Base-by-base conservation (phyloP, 1,284 basidiomycete species). In the Laetiporus sulphureus region DNA sequence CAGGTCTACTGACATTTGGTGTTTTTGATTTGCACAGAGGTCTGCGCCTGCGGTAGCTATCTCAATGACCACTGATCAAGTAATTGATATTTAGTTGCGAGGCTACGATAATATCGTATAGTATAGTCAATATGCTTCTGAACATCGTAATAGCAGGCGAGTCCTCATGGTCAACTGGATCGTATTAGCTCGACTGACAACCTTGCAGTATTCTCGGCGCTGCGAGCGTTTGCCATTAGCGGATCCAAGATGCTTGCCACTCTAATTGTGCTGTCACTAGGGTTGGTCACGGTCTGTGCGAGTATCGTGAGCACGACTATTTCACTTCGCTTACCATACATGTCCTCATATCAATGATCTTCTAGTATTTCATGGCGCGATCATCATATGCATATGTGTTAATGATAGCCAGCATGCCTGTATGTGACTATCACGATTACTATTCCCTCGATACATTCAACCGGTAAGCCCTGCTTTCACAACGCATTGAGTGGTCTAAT, bases 151-250 rank as follows among this genome's bases (percentile, higher is more conserved):
- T 42, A 36, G 42, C 45, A n/a, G 16, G 49, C 48, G n/a, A n/a
- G 45, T 31, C 16, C 3, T 4, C 6, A 4, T 19, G 7, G 10
- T 2, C 15, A 38, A 10, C 5, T 11, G n/a, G n/a, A n/a, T n/a
- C n/a, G n/a, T n/a, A n/a, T n/a, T n/a, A 21, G 19, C 16, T 13
- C 15, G 16, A n/a, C 3, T 25, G 3, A 18, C 3, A 12, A 20
- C 3, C n/a, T 32, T 20, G 8, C 1, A 51, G 50, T 38, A 15
- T 51, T 51, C 41, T 42, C 50, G 3, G 38, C 45, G 15, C 35
- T 51, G 3, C 49, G 49, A 4, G 39, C 38, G 2, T 51, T 42
- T 32, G 49, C 49, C 3, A 40, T 51, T 15, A 12, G 27, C 8
- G 32, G 37, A 8, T 32, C 36, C 13, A 40, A 25, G 21, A 45